Evolutionary conservation across 169 alveolate species (phyloP).

Genomic region (Blepharisma undulans): DNA sequence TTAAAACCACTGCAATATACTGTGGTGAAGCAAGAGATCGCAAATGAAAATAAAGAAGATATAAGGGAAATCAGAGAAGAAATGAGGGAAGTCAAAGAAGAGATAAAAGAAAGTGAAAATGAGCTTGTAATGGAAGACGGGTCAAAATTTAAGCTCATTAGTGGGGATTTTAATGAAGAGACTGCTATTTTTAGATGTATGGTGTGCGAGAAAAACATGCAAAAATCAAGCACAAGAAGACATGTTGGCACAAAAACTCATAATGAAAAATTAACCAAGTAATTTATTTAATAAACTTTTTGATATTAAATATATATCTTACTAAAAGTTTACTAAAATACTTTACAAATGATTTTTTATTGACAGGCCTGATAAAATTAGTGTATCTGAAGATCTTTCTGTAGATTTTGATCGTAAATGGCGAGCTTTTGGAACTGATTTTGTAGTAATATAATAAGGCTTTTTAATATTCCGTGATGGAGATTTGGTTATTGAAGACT

Average conservation of each 20-base stretch:
- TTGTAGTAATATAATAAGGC: background rate
- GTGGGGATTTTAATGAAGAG: background rate
- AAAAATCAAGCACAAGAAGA: constrained; percentile 11
- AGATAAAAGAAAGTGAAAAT: constrained; percentile 4
- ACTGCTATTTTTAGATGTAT: background rate
- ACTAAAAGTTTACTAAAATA: background rate
- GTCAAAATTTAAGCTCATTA: background rate
- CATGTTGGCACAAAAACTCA: constrained; percentile 28
- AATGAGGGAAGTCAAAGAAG: background rate
- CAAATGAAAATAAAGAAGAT: background rate
- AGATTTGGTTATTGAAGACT: background rate
- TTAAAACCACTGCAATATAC: background rate
- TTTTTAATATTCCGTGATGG: background rate
- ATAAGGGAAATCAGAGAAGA: background rate
- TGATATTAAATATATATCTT: too few species aligned
- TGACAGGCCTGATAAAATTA: background rate
- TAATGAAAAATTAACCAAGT: constrained; percentile 11
- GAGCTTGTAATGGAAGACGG: constrained; percentile 18
- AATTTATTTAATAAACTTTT: too few species aligned
- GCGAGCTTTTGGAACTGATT: background rate
- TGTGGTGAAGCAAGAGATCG: background rate
- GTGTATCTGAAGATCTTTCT: background rate
- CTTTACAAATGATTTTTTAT: background rate
- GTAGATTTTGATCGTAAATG: background rate
- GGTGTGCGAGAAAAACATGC: constrained; percentile 27